Percentiles rank a stretch among this genome's conserved stretches.
Conservation (phyloP, 1,284 basidiomycete genomes). For the Trichosporon sp. region DNA sequence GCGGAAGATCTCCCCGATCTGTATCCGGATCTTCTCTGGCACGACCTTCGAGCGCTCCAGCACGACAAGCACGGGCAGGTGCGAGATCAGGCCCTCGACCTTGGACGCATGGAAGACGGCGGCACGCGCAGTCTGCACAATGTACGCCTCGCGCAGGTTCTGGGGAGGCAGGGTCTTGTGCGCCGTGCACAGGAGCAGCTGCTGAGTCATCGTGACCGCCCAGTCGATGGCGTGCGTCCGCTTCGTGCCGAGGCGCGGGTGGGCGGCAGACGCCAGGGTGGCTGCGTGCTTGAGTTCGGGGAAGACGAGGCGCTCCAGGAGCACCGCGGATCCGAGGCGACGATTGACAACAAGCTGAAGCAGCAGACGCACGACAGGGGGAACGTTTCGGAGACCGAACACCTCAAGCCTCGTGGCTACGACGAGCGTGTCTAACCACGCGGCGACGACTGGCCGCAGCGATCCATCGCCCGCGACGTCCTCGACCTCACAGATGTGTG, state of each 20-base stretch:
- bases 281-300: slow-evolving; percentile 46
- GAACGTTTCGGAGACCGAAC: slow-evolving; percentile 34
- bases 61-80: slow-evolving; percentile 50
- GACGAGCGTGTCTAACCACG: slow-evolving; percentile 37
- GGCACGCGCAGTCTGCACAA: slow-evolving; percentile 46
- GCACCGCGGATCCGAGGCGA: slow-evolving; percentile 36
- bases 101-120: slow-evolving; percentile 39
- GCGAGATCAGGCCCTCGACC: slow-evolving; percentile 45
- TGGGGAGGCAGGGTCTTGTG: slow-evolving; percentile 41
- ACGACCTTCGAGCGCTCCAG: slow-evolving; percentile 38
- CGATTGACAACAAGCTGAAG: slow-evolving; percentile 43
- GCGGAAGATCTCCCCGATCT: slow-evolving; percentile 38
- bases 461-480: slow-evolving; percentile 30
- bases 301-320: slow-evolving; percentile 43
- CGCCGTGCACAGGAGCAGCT: slow-evolving; percentile 45
- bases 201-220: slow-evolving; percentile 42
- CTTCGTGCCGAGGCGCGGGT: slow-evolving; percentile 39
- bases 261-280: slow-evolving; percentile 30
- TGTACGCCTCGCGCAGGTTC: slow-evolving; percentile 44
- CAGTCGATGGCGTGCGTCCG: slow-evolving; percentile 39
- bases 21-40: slow-evolving; percentile 34
- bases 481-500: slow-evolving; percentile 40
- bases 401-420: slow-evolving; percentile 33
- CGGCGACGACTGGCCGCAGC: slow-evolving; percentile 34
- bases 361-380: slow-evolving; percentile 36